Percentiles rank a stretch among this genome's conserved stretches.
These are phyloP conservation scores for Chenopodium berlandieri DNA, from an alignment of 148 eudicot species.

Conservation along the genomic window DNA sequence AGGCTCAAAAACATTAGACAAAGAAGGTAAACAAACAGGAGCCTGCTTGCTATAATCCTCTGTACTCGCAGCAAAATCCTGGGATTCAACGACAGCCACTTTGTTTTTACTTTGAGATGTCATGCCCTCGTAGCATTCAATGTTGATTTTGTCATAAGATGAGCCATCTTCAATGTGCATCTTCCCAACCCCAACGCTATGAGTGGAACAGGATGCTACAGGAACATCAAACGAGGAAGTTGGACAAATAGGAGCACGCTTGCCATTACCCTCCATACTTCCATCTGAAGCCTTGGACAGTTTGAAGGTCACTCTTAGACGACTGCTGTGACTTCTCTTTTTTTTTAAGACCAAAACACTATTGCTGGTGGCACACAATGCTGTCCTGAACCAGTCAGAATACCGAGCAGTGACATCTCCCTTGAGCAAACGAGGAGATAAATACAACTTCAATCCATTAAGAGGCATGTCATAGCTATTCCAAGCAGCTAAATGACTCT, in stretches of 20 bases:
- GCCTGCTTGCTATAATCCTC: too few species aligned
- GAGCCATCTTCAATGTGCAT: not conserved
- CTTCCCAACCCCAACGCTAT: not conserved
- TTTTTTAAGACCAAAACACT: not conserved
- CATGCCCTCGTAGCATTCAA: too few species aligned
- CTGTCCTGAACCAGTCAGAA: conserved; percentile 1
- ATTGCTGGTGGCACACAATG: not conserved
- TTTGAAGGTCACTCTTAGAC: not conserved
- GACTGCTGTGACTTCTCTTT: not conserved
- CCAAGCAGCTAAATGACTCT: not conserved
- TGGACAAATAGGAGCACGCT: not conserved
- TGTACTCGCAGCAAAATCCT: too few species aligned
- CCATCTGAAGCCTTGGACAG: not conserved
- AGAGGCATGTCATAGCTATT: not conserved
- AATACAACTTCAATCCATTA: not conserved
- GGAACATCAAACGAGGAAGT: not conserved
- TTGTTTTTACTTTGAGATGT: too few species aligned
- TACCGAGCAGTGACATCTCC: conserved; percentile 13
- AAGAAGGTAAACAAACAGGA: too few species aligned
- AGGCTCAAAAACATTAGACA: too few species aligned
- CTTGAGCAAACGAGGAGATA: not conserved
- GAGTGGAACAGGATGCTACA: not conserved
- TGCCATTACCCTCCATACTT: not conserved
- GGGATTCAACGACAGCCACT: too few species aligned
- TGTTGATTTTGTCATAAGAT: not conserved